Evolutionary conservation across 129 eudicot species (phyloP).

Genomic region (Helianthus tuberosus): DNA sequence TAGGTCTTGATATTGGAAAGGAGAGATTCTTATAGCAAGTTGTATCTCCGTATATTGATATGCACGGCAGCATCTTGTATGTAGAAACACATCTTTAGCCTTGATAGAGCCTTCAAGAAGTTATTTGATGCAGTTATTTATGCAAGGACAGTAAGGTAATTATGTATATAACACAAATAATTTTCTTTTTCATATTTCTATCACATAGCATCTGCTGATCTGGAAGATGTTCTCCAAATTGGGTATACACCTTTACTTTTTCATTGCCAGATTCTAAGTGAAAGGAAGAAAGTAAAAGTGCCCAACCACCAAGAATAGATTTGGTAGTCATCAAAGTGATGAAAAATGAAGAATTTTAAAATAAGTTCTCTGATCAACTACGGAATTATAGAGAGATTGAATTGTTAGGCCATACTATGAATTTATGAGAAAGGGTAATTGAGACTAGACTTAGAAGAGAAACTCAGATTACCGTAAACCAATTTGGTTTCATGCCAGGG

Average conservation of each 20-base stretch:
- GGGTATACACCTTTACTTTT: constrained; percentile 11
- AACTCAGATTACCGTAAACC: no score
- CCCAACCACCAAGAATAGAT: not conserved
- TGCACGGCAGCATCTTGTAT: constrained; percentile 19
- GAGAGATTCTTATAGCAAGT: constrained; percentile 27
- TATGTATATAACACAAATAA: constrained; percentile 10
- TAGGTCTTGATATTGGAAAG: constrained; percentile 11
- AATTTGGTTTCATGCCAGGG: no score
- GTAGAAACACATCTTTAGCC: constrained; percentile 29
- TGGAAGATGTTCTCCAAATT: constrained; percentile 21
- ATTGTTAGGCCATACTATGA: no score
- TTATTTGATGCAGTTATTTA: constrained; percentile 7
- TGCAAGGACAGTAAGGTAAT: constrained; percentile 27
- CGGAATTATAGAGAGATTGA: no score
- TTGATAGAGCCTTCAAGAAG: constrained; percentile 12
- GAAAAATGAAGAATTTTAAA: constrained; percentile 5
- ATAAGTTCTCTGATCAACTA: constrained; percentile 9
- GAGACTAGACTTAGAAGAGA: no score
- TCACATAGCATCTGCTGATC: constrained; percentile 27
- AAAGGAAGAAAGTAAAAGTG: constrained; percentile 23
- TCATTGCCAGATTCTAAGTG: not conserved
- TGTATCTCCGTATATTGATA: constrained; percentile 29
- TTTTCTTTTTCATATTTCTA: constrained; percentile 22
- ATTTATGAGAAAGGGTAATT: no score
- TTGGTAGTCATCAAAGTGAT: not conserved